Percentiles rank a stretch among this genome's conserved stretches.
Conservation (phyloP, 352 stramenopile genomes). For the Phytophthora megakarya region DNA sequence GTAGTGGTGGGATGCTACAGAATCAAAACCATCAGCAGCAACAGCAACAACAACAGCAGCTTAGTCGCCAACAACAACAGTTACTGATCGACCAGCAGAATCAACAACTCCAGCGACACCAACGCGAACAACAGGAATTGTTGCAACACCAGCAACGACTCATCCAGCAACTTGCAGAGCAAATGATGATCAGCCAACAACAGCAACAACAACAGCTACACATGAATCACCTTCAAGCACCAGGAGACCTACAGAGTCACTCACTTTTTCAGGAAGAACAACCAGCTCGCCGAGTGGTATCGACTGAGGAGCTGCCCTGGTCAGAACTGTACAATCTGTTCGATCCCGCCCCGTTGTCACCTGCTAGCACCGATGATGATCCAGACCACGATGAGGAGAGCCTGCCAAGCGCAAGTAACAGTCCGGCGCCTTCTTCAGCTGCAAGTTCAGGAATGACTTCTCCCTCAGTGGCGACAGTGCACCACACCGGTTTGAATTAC, state of each 20-base stretch:
- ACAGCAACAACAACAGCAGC: slow-evolving; percentile 32
- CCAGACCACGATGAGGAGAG: slow-evolving; percentile 65
- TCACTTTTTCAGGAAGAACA: slow-evolving; percentile 67
- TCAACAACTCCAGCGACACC: slow-evolving; percentile 46
- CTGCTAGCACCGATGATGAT: slow-evolving; percentile 53
- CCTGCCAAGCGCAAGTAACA: slow-evolving; percentile 38
- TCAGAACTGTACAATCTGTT: slow-evolving; percentile 86
- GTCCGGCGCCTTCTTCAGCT: slow-evolving; percentile 23
- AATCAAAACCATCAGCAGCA: slow-evolving; percentile 28
- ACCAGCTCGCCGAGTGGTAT: slow-evolving; percentile 62
- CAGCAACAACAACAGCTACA: slow-evolving; percentile 26
- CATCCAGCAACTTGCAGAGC: slow-evolving; percentile 42
- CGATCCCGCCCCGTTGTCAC: slow-evolving; percentile 51
- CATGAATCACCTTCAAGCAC: slow-evolving; percentile 26
- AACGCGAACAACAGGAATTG: slow-evolving; percentile 38
- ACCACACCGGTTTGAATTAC: slow-evolving; percentile 63
- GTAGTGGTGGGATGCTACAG: slow-evolving; percentile 29
- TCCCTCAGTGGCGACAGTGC: slow-evolving; percentile 21
- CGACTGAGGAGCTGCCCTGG: slow-evolving; percentile 77
- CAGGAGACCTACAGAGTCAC: slow-evolving; percentile 61
- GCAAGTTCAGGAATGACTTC: slow-evolving; percentile 20
- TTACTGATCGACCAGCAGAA: slow-evolving; percentile 36
- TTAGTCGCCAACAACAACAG: slow-evolving; percentile 31
- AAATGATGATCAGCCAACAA: slow-evolving; percentile 45
- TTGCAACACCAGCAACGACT: slow-evolving; percentile 35